phyloP scores from a whole-genome alignment of 805 yeast species.

The Wickerhamiella azymoides region DNA sequence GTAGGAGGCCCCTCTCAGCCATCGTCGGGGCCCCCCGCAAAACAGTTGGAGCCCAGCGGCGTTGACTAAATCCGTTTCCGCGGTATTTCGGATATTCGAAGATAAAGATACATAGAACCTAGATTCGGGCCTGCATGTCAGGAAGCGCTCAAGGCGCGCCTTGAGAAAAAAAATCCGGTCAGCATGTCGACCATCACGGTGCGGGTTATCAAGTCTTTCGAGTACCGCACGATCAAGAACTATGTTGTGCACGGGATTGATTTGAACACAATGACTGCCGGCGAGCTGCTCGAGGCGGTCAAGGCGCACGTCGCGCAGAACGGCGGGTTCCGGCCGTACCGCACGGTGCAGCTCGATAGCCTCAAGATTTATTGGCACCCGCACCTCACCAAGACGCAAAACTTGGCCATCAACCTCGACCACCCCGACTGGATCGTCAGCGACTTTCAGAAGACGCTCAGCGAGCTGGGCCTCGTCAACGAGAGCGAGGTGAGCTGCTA shows the following conservation, averaged over 20 bases:
- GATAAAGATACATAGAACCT: too few species aligned
- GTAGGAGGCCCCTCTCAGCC: too few species aligned
- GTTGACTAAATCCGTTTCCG: too few species aligned
- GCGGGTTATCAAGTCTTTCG: constrained; percentile 80
- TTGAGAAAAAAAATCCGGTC: neutral
- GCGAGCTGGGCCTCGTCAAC: constrained; percentile 44
- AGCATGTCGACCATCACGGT: constrained; percentile 52
- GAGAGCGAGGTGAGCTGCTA: constrained; percentile 88
- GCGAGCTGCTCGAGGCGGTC: constrained; percentile 43
- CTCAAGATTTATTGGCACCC: constrained; percentile 87
- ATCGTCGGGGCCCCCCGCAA: too few species aligned
- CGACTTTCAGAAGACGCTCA: constrained; percentile 31
- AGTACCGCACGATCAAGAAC: constrained; percentile 76
- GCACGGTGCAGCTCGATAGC: constrained; percentile 53
- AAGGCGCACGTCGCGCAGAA: constrained; percentile 35
- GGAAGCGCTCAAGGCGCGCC: neutral
- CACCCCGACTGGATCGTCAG: constrained; percentile 61
- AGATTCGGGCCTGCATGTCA: too few species aligned
- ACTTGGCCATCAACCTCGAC: constrained; percentile 79
- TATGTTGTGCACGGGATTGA: constrained; percentile 56
- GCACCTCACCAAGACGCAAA: constrained; percentile 86
- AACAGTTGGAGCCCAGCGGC: too few species aligned
- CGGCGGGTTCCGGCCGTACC: constrained; percentile 67
- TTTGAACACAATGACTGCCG: constrained; percentile 53
- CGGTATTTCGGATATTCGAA: too few species aligned